Percentiles rank a stretch among this genome's conserved stretches.
Conservation (phyloP, 2,329 filamentous ascomycete species). For the Nemania diffusa region DNA sequence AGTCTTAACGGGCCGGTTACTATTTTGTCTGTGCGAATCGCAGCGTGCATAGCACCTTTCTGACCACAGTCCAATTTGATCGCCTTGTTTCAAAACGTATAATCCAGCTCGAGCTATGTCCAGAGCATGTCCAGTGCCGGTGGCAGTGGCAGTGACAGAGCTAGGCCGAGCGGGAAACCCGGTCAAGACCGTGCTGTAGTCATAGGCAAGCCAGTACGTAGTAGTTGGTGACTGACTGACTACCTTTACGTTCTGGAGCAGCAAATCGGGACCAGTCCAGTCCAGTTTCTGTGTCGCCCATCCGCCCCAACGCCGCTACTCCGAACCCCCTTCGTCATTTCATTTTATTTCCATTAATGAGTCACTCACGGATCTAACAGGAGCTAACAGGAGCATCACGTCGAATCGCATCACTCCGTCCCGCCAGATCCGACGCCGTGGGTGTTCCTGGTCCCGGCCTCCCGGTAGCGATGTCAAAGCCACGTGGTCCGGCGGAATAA, state of each 20-base stretch:
- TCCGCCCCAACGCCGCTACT: slow-evolving; percentile 6
- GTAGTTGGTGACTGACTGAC: neutral
- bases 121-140: slow-evolving; percentile 9
- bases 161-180: slow-evolving; percentile 27
- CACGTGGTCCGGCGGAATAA: slow-evolving; percentile 16
- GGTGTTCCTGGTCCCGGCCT: slow-evolving; percentile 19
- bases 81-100: slow-evolving; percentile 22
- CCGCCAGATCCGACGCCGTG: slow-evolving; percentile 26
- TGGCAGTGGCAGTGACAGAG: slow-evolving; percentile 5
- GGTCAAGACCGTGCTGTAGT: slow-evolving; percentile 27
- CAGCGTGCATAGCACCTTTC: slow-evolving; percentile 15
- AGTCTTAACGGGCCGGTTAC: slow-evolving; percentile 38
- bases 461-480: slow-evolving; percentile 16
- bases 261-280: slow-evolving; percentile 12
- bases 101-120: slow-evolving; percentile 4
- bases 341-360: too few relatives aligned
- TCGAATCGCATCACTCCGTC: neutral
- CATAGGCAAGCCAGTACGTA: neutral
- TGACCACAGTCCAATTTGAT: slow-evolving; percentile 29
- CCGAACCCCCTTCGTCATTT: slow-evolving; percentile 30
- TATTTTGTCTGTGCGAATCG: slow-evolving; percentile 32
- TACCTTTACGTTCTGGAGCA: neutral
- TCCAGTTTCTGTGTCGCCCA: slow-evolving; percentile 18
- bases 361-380: slow-evolving; percentile 17
- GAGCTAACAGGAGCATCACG: slow-evolving; percentile 1